Evolutionary conservation across 164 flowering plant genomes (phyloP), one percentile per base, ranked within the genome.

Genomic region (Paratinospora sagittata): DNA sequence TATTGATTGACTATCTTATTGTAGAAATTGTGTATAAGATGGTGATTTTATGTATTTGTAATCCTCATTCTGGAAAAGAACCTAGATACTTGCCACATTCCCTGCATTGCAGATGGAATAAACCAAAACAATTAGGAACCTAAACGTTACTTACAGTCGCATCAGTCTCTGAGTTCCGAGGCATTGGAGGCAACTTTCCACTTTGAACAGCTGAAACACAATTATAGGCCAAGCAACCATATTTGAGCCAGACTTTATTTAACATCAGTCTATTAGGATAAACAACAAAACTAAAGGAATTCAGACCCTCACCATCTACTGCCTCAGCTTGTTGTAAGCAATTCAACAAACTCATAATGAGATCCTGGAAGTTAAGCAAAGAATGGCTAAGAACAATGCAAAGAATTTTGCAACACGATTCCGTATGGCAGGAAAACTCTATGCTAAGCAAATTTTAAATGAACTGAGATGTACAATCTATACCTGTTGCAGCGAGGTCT

Each of bases 401-500:
- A 66, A 65, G 95, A 90, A 65, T 91, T 94, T 45, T 89, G 91
- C 64, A 26, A 61, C 13, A 52, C 5, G 58, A 4, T 52, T 55
- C 24, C 4, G 0, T 21, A 19, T 19, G 8, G 21, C 23, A n/a
- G 24, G 47, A 43, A 43, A 43, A 43, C 0, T 43, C 47, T 7
- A 11, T 43, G 14, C 7, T 43, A n/a, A 55, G 21, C 24, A 55
- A 19, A 19, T 52, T 52, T 52, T 55, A 55, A 55, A 8, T 19
- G 24, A 55, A 55, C 21, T n/a, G 8, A 55, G 17, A 55, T 24
- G 45, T 8, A n/a, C 9, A 7, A 9, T 64, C 27, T 47, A 68
- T 80, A 91, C 99, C 84, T 93, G 98, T 76, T 96, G 99, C 75
- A 90, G 66, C 34, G 96, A 79, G 24, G 96, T 89, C 79, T 96